These are phyloP conservation scores for Alternaria alternata DNA, from an alignment of 2,329 filamentous ascomycete species.

Conservation along the genomic window DNA sequence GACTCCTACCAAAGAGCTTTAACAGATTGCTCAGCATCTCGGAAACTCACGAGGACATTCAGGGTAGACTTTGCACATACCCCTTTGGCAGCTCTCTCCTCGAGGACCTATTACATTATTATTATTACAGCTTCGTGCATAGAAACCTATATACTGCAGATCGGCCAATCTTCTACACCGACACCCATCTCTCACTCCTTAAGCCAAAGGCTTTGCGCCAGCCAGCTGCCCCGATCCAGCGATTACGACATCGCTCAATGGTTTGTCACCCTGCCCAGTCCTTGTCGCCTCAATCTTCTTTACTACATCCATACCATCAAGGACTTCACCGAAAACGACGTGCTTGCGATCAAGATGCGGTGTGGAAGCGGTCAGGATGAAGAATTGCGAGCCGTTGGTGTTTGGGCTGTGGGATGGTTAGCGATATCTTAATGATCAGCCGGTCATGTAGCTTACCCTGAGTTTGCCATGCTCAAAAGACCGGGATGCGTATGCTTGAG, in stretches of 20 bases:
- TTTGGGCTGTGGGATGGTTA: constrained; percentile 65
- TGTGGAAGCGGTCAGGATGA: constrained; percentile 96
- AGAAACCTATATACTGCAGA: background rate
- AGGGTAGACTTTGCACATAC: background rate
- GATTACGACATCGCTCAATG: constrained; percentile 15
- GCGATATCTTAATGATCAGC: background rate
- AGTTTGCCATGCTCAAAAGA: constrained; percentile 96
- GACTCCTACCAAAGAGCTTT: background rate
- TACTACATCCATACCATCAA: constrained; percentile 89
- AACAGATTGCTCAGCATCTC: background rate
- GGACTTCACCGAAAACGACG: constrained; percentile 90
- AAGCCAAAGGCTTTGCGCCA: constrained; percentile 13
- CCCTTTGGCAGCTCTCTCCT: background rate
- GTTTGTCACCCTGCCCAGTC: constrained; percentile 11
- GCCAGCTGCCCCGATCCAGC: constrained; percentile 15
- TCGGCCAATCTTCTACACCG: background rate
- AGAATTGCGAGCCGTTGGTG: constrained; percentile 97
- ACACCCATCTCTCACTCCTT: background rate
- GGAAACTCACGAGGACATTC: background rate
- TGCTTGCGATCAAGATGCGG: constrained; percentile 96
- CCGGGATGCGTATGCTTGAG: constrained; percentile 94
- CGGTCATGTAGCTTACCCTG: constrained; percentile 55
- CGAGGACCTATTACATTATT: background rate
- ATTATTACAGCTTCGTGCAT: background rate
- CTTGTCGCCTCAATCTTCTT: constrained; percentile 91